A percentile compares a stretch with the other conserved stretches of the same genome.
phyloP scores from a whole-genome alignment of 805 yeast species.

The Hanseniaspora jakobsenii region DNA sequence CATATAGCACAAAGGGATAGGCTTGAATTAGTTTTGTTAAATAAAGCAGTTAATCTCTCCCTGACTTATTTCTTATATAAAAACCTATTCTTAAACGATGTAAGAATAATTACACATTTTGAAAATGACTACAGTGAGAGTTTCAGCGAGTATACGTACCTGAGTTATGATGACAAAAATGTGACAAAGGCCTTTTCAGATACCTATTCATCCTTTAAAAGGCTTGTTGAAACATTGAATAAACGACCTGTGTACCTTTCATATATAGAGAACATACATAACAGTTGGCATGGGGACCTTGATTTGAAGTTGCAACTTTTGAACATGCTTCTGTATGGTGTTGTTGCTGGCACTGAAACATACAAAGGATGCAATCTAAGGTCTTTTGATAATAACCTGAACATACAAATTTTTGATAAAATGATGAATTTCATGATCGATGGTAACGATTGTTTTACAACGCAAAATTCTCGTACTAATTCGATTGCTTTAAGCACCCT shows the following conservation, averaged over 20 bases:
- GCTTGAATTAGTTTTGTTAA: neutral
- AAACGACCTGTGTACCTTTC: neutral
- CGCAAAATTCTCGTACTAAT: too few species aligned
- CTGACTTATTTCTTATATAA: slow-evolving; percentile 1
- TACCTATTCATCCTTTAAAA: too few species aligned
- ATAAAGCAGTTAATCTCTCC: neutral
- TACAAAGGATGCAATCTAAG: neutral
- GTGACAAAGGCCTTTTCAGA: too few species aligned
- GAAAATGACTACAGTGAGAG: neutral
- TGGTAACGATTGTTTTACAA: too few species aligned
- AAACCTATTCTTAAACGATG: slow-evolving; percentile 11
- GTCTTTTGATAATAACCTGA: slow-evolving; percentile 10
- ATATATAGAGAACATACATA: neutral
- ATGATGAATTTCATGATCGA: too few species aligned
- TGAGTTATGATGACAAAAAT: neutral
- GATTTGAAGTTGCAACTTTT: slow-evolving; percentile 1
- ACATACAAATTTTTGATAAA: slow-evolving; percentile 4
- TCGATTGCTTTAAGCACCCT: too few species aligned
- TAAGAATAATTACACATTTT: neutral
- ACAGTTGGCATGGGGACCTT: slow-evolving; percentile 11
- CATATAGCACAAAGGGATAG: slow-evolving; percentile 6
- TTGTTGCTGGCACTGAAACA: neutral
- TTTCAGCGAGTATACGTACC: slow-evolving; percentile 1
- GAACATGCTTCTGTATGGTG: neutral
- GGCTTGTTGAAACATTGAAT: neutral